Conservation (phyloP, 78 protist genomes). For the Salpingoeca rosetta region DNA sequence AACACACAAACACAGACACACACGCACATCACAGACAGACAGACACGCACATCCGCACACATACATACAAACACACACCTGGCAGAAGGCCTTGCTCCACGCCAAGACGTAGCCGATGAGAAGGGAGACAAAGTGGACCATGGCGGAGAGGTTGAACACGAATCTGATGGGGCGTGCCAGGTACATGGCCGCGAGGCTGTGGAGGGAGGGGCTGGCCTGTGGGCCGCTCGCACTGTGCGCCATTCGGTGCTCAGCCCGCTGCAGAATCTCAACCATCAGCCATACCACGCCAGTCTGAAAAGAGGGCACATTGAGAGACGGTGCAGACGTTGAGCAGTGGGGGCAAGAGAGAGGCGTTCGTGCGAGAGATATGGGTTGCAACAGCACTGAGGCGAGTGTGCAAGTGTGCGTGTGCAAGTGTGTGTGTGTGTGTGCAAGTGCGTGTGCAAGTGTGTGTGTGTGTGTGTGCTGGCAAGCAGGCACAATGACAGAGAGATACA, state of each 20-base stretch:
- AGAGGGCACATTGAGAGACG: no score
- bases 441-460: background rate
- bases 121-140: background rate
- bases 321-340: background rate
- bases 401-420: background rate
- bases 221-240: no score
- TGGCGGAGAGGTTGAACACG: background rate
- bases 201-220: background rate
- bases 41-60: background rate
- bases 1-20: background rate
- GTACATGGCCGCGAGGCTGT: background rate
- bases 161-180: no score
- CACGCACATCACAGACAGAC: background rate
- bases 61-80: no score
- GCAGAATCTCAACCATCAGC: background rate
- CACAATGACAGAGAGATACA: background rate
- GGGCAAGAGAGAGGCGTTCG: no score
- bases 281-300: no score
- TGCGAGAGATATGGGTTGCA: no score
- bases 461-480: background rate
- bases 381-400: no score
- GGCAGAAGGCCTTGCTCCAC: background rate
- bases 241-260: background rate
- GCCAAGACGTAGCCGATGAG: background rate
- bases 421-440: background rate